These are phyloP conservation scores for Rhazya stricta DNA, from an alignment of 257 asterid species.

Conservation along the genomic window DNA sequence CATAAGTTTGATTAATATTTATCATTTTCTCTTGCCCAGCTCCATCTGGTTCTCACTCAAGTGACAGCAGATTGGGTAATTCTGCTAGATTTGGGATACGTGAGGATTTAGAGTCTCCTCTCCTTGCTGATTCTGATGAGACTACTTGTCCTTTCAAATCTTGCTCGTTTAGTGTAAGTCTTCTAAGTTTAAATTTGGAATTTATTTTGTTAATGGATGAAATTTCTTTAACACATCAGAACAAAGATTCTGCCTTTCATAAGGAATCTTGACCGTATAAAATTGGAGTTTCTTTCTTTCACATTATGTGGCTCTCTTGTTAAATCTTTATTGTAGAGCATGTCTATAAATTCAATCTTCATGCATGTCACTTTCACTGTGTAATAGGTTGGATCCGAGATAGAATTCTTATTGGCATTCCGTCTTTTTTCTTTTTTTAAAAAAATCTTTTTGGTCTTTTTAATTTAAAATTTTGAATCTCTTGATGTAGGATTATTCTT, in stretches of 20 bases:
- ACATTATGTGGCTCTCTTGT: not conserved
- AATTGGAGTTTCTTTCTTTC: not conserved
- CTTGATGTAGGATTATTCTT: conserved; percentile 35
- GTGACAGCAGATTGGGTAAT: conserved; percentile 29
- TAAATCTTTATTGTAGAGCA: not conserved
- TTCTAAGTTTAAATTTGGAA: not conserved
- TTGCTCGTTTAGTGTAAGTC: conserved; percentile 66
- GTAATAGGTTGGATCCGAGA: not conserved
- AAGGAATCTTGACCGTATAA: not conserved
- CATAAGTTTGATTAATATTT: conserved; percentile 10
- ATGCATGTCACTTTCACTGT: not conserved
- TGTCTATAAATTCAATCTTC: not conserved
- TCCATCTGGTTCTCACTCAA: conserved; percentile 24
- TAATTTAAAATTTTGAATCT: not conserved
- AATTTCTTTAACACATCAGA: not conserved
- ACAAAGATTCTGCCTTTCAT: not conserved
- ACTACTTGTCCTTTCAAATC: conserved; percentile 39
- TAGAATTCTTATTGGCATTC: not conserved
- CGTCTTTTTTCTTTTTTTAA: conserved; percentile 9
- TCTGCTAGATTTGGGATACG: conserved; percentile 27
- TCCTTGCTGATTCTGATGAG: conserved; percentile 29
- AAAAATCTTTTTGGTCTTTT: too few relatives aligned
- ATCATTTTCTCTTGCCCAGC: conserved; percentile 38
- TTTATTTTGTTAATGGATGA: not conserved
- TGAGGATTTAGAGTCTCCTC: conserved; percentile 26